Evolutionary conservation across 768 basidiomycete genomes (phyloP).

Genomic region (Leccinum aurantiacum): DNA sequence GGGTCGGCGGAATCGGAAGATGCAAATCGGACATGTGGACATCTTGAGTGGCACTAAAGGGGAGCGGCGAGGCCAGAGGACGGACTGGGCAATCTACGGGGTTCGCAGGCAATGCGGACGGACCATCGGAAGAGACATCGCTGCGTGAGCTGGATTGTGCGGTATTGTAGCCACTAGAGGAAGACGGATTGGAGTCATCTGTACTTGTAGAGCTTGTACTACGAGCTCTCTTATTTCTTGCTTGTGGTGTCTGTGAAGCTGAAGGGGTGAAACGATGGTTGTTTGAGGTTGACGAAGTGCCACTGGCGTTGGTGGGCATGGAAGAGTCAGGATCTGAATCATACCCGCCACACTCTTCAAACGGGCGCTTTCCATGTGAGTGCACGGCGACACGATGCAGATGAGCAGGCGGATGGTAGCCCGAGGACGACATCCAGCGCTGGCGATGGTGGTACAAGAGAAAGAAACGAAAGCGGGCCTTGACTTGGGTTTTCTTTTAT

Average conservation of each 20-base stretch:
- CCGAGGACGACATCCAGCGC: conserved; percentile 24
- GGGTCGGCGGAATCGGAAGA: conserved; percentile 23
- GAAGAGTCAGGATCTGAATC: conserved; percentile 32
- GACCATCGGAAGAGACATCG: conserved; percentile 25
- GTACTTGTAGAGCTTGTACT: conserved; percentile 51
- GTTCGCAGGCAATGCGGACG: conserved; percentile 12
- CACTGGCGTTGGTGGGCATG: conserved; percentile 28
- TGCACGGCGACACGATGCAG: conserved; percentile 27
- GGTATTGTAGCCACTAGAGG: conserved; percentile 38
- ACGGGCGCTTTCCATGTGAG: conserved; percentile 33
- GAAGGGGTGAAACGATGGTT: conserved; percentile 13
- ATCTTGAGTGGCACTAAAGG: conserved; percentile 46
- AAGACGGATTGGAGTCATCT: conserved; percentile 34
- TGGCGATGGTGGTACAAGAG: conserved; percentile 22
- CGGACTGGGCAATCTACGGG: conserved; percentile 21
- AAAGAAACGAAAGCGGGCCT: not conserved
- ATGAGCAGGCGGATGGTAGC: conserved; percentile 23
- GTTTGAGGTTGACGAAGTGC: conserved; percentile 25
- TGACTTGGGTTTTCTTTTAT: not conserved
- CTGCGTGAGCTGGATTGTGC: conserved; percentile 37
- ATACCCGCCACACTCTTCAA: conserved; percentile 35
- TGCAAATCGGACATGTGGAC: conserved; percentile 48
- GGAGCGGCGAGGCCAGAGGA: conserved; percentile 30
- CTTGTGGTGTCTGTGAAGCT: conserved; percentile 33
- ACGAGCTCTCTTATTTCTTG: conserved; percentile 58